Base-by-base conservation (phyloP, 176 grass and related monocot species). In the Stipa capillata region DNA sequence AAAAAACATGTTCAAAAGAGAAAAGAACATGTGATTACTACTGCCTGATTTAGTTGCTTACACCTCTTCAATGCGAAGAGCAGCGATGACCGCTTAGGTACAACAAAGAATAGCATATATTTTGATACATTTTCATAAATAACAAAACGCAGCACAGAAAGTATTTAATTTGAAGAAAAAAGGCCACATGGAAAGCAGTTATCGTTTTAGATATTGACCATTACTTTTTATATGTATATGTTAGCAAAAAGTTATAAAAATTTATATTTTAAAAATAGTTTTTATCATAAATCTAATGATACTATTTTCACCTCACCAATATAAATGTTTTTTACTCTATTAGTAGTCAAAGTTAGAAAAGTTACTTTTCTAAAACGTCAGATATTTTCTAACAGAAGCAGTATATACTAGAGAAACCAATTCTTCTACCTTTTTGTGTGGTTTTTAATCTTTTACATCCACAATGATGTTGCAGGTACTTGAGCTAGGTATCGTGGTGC, bases 401-500 rank as follows among this genome's bases (percentile, higher is more conserved):
- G 5, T n/a, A n/a, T n/a, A 32, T 3, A 32, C 14, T 55, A 24
- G 7, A 54, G 24, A 24, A 17, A 69, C 7, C 9, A 8, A 13
- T 3, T 7, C 14, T 13, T 49, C 16, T 49, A 18, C 18, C 41
- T 8, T 18, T n/a, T n/a, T 50, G 15, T 2, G 21, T 25, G 10
- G 45, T 4, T 71, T 71, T n/a, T 16, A 51, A 74, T 55, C 13
- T 17, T 9, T 29, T 3, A 36, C 4, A 2, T 36, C 0, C 6
- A 48, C 23, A 7, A 44, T 1, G 23, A 12, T 33, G 6, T 2
- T 78, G 36, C 2, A 96, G 93, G 93, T 96, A 0, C 31, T 92
- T 17, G 93, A 96, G 61, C 14, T 97, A 8, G 93, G 93, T 1
- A 97, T 97, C 1, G 80, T 97, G 27, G 93, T 97, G 51, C 93